These are phyloP conservation scores for Colletotrichum sansevieriae DNA, from an alignment of 2,329 filamentous ascomycete genomes.

Conservation along the genomic window DNA sequence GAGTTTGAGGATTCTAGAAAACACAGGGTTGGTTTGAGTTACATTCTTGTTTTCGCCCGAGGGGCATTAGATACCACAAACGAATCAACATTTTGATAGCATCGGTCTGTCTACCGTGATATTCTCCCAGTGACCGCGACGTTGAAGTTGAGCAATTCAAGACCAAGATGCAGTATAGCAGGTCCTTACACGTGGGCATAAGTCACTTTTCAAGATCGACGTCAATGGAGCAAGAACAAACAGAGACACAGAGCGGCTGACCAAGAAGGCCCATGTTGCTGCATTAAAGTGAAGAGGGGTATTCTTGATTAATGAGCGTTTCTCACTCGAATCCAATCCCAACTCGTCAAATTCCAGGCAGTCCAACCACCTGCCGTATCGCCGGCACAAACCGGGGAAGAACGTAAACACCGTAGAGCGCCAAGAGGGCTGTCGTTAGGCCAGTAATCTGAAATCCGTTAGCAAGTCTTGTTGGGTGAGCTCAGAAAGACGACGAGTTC, in stretches of 20 bases:
- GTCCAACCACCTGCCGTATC: constrained; percentile 59
- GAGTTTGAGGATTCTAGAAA: constrained; percentile 29
- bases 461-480: constrained; percentile 37
- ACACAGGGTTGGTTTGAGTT: constrained; percentile 20
- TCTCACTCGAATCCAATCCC: neutral
- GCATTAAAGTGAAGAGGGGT: neutral
- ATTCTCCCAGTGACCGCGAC: no score
- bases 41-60: constrained; percentile 27
- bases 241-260: no score
- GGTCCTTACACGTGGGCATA: no score
- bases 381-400: constrained; percentile 64
- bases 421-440: constrained; percentile 61
- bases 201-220: no score
- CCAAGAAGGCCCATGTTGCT: neutral
- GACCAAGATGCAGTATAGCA: no score
- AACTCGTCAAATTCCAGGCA: constrained; percentile 63
- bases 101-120: neutral
- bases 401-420: constrained; percentile 64
- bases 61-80: constrained; percentile 24
- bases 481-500: rapidly evolving
- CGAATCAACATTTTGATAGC: constrained; percentile 15
- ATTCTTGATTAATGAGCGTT: constrained; percentile 6
- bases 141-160: no score
- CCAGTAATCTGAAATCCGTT: constrained; percentile 63
- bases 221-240: neutral